Evolutionary conservation across 1,284 basidiomycete genomes (phyloP), one percentile per base, ranked within the genome.

Genomic region (Cyathus olla): DNA sequence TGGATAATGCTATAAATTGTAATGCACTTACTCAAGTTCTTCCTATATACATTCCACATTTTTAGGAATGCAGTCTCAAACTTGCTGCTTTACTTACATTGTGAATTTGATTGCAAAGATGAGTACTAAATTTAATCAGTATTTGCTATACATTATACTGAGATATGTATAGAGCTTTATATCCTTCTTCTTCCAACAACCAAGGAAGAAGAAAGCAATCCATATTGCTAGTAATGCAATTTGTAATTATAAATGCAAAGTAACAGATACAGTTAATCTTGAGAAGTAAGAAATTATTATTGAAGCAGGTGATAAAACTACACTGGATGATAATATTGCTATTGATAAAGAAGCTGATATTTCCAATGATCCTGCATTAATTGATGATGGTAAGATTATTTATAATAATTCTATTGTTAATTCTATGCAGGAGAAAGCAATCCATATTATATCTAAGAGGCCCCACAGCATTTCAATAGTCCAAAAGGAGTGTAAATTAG

Each of bases 1-100:
- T 62, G 48, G 60, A 62, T 37, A 61, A 57, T 58, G 50, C 56
- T 26, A 17, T 21, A 27, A 61, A 61, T 40, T 61, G 56, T 55
- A 37, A 58, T 35, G 48, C 24, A n/a, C 51, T 58, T 27, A 56
- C 56, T 24, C 31, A 51, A 28, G 13, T 50, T 6, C 40, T 60
- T 3, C 46, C 47, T 19, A 29, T 5, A 5, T 35, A 13, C 3
- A 51, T 52, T 17, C 46, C 46, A 42, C n/a, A 24, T 10, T 68
- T 68, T 35, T 39, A 29, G 63, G 65, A 10, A 50, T 47, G 50
- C 31, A 50, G 24, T 48, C 52, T 6, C 55, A 59, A 28, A 27
- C 59, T 22, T 19, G 55, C 13, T 64, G 57, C 46, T 28, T 57
- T n/a, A 47, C 57, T 29, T 53, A 66, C 46, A 55, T 66, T 51